Base-by-base conservation (phyloP, 2,329 filamentous ascomycete species). In the Neonectria neomacrospora region DNA sequence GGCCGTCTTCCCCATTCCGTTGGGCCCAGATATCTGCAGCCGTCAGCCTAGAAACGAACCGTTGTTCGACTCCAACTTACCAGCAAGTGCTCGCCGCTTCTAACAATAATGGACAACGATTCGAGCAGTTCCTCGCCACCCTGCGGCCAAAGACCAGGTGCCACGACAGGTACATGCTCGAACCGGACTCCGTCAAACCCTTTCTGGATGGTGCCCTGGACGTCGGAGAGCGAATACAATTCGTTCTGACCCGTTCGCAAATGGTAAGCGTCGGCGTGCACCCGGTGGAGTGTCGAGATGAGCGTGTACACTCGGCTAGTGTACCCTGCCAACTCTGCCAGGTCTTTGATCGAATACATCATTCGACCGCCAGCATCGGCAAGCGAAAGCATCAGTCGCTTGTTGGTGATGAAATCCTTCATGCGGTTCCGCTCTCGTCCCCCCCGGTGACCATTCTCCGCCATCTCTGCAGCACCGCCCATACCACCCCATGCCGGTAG, bases 261-360 rank as follows among this genome's bases (percentile, higher is more conserved):
- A 66, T 91, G 89, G 79, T 99, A 99, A 2, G 94, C 92, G 73
- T 94, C 88, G 53, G 96, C 94, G 74, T 99, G 94, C 1, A 96
- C 94, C 32, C 96, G 90, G 75, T 99, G 96, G 26, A 99, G 86
- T 0, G 96, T 97, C 47, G 94, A 95, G 74, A 99, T 96, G 42
- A 99, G 85, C 11, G 94, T 96, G 81, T 97, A 99, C 12, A 99
- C 94, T 47, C 96, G 90, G 62, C 93, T 97, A 0, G 96, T 99
- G 80, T 98, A 96, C 22, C 96, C 96, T 5, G 96, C 96, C 34
- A 99, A 84, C 77, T 99, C 96, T 1, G 94, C 94, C 37, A 99
- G 87, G 75, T 99, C 96, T 80, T 99, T 99, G 83, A 99, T 97
- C 66, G 92, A 96, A 82, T 99, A 99, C 96, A 99, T 99, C 93